A percentile compares a stretch with the other conserved stretches of the same genome.
These are phyloP conservation scores for Odontarrhena argentea DNA, from an alignment of 345 rosid species.

Conservation along the genomic window DNA sequence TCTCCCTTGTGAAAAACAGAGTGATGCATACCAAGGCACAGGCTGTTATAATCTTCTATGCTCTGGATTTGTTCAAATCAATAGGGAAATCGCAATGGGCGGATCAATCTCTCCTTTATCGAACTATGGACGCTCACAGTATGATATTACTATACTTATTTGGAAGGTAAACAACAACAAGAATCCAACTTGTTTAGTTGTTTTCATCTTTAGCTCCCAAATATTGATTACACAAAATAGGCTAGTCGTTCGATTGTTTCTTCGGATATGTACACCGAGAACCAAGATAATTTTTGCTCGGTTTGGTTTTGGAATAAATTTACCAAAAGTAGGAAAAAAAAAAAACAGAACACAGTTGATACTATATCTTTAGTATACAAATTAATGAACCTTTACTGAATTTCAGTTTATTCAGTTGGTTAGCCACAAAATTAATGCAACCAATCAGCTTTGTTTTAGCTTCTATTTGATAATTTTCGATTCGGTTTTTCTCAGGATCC, in stretches of 20 bases:
- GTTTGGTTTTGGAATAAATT: not conserved
- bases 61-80: slow-evolving; percentile 74
- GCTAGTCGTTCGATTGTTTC: not conserved
- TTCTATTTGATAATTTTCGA: not conserved
- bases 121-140: slow-evolving; percentile 52
- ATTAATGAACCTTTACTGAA: too few species aligned
- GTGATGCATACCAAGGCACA: slow-evolving; percentile 81
- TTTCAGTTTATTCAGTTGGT: slow-evolving; percentile 15
- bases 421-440: too few species aligned
- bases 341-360: too few species aligned
- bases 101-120: slow-evolving; percentile 76
- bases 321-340: not conserved
- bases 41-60: slow-evolving; percentile 80
- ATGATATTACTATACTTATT: slow-evolving; percentile 68
- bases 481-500: slow-evolving; percentile 50
- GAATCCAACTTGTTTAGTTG: not conserved
- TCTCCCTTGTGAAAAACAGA: slow-evolving; percentile 44
- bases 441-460: not conserved
- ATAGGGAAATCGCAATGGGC: slow-evolving; percentile 73
- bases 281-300: not conserved
- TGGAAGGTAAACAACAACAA: slow-evolving; percentile 61
- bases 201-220: slow-evolving; percentile 12
- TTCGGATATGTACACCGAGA: not conserved
- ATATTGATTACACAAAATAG: not conserved
- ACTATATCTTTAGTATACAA: too few species aligned